Conservation (phyloP, 2,329 filamentous ascomycete species). For the Sporothrix luriei region DNA sequence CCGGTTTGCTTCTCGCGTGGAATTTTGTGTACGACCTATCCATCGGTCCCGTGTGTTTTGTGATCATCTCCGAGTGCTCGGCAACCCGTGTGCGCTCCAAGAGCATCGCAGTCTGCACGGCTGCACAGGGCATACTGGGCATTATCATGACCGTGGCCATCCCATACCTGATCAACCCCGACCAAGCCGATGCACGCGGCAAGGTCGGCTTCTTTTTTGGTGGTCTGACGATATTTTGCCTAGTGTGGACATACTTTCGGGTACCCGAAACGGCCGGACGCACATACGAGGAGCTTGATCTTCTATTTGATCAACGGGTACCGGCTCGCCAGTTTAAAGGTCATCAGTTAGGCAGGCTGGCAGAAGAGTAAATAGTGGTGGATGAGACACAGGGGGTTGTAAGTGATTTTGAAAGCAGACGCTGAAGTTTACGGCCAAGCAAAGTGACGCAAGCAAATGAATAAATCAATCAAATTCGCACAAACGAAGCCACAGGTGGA, state of each 20-base stretch:
- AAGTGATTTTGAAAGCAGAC: not conserved
- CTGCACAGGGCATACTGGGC: conserved; percentile 47
- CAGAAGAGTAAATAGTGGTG: not conserved
- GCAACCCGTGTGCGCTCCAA: conserved; percentile 51
- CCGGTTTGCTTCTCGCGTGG: conserved; percentile 56
- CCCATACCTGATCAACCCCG: conserved; percentile 50
- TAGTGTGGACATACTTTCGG: conserved; percentile 56
- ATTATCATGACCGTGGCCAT: conserved; percentile 50
- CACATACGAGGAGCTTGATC: conserved; percentile 59
- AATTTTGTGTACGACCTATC: conserved; percentile 58
- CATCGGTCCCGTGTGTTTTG: conserved; percentile 53
- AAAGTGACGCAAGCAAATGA: no score
- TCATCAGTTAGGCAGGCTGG: not conserved
- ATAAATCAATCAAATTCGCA: not conserved
- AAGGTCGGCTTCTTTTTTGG: conserved; percentile 54
- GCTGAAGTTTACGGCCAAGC: no score
- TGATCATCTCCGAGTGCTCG: conserved; percentile 59
- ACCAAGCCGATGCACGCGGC: conserved; percentile 49
- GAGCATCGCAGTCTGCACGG: conserved; percentile 51
- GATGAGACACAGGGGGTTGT: not conserved
- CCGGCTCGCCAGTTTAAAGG: conserved; percentile 45
- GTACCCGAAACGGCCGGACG: conserved; percentile 59
- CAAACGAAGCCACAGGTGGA: not conserved
- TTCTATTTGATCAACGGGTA: conserved; percentile 54
- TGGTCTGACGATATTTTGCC: conserved; percentile 50